Base-by-base conservation (phyloP, 2,329 filamentous ascomycete genomes). In the Beauveria pseudobassiana region DNA sequence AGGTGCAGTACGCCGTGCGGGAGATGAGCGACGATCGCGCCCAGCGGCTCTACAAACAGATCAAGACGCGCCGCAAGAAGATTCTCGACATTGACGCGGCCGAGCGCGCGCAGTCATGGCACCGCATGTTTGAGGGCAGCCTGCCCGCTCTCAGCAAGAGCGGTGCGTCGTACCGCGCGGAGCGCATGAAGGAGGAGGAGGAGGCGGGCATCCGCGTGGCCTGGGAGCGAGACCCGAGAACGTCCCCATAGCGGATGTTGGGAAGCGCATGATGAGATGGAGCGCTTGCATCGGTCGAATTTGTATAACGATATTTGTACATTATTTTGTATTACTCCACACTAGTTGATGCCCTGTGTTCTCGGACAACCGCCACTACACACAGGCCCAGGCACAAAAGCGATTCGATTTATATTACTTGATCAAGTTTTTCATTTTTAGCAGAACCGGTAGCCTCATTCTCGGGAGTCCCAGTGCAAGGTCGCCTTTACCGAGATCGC, bases 1-100 rank as follows among this genome's bases (percentile, higher is more conserved):
- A 76, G 0, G 77, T 97, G n/a, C 85, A 95, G 67, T 97, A 96
- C 73, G 81, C 86, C 42, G 75, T 97, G 53, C 80, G 82, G 51
- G 88, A 93, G 65, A 77, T 92, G 2, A 58, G 73, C 0, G 65
- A 67, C 3, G 64, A 71, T 0, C 75, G 77, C 10, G 83, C 82
- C 1, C 73, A 72, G 63, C 73, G 61, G 0, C 72, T 89, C 26
- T 91, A 91, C 71, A 48, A 69, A 1, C 75, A 79, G 56, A 77
- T 85, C 62, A 83, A 85, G 70, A 72, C 68, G 3, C 80, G 88
- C 18, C 82, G 90, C 14, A 75, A 73, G 51, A 76, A 76, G 34
- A 73, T 76, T 0, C 70, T 85, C 42, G 70, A 63, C 1, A 71
- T 74, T 14, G 74, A 79, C 12, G 75, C 78, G 16, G 74, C 75